Evolutionary conservation across 176 grass and related monocot genomes (phyloP), one percentile per base, ranked within the genome.

Genomic region (Avena insularis): DNA sequence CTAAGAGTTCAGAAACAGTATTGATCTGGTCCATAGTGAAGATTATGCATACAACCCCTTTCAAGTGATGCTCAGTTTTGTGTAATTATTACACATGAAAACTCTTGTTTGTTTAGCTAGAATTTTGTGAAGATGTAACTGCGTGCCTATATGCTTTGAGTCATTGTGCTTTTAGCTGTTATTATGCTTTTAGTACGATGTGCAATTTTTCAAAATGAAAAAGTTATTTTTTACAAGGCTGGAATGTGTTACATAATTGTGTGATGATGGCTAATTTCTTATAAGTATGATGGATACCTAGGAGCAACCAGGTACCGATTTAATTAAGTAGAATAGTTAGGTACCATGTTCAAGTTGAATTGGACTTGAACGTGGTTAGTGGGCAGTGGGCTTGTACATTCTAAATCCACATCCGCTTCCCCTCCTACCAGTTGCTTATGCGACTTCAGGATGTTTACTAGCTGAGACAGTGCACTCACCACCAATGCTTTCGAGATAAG

Each of bases 61-160:
- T 40, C 66, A 79, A 54, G 8, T 71, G 36, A 12, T 81, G 47
- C 13, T 75, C 56, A 79, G 29, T 81, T 59, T 59, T 61, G 3
- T 84, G 7, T 13, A 75, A 60, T 67, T 15, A 56, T 43, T 27
- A 81, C 20, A 75, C 5, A 21, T 79, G 48, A 9, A 38, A 65
- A 45, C 27, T 40, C 27, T 16, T 81, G 25, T 78, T 66, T 27
- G 78, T 47, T 55, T 89, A 43, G 33, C 2, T 50, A 69, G 16
- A 69, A 70, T 51, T 20, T 49, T 27, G 31, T 72, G 68, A 87
- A 79, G 38, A 74, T 68, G 25, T 55, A 73, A 84, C 43, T 88
- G 38, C 67, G 19, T 88, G 59, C 33, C 16, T 23, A 69, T 20
- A 59, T 77, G 27, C 38, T 85, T 69, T 27, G 38, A 80, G 29